These are phyloP conservation scores for Mortierella sp. DNA, from an alignment of 371 early-diverging fungal genomes.

Conservation along the genomic window DNA sequence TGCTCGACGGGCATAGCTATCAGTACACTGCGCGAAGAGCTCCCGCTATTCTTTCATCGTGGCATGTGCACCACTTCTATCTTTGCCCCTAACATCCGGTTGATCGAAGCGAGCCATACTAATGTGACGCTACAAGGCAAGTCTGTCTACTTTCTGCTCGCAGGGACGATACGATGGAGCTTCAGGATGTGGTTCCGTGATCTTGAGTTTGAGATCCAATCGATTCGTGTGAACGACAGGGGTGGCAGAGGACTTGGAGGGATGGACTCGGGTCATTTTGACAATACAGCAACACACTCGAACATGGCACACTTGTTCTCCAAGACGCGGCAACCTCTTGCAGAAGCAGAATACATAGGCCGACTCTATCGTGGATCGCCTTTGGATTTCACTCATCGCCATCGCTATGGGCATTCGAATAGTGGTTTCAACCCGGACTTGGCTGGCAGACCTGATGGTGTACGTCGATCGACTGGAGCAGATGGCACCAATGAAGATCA, in stretches of 20 bases:
- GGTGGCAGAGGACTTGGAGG: slow-evolving; percentile 36
- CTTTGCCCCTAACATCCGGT: slow-evolving; percentile 37
- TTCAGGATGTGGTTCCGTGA: slow-evolving; percentile 54
- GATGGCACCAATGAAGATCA: background rate
- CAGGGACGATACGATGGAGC: slow-evolving; percentile 52
- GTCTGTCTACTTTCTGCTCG: slow-evolving; percentile 43
- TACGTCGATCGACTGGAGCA: slow-evolving; percentile 10
- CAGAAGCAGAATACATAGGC: no score
- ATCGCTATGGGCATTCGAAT: background rate
- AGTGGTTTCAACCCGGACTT: background rate
- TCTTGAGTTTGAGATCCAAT: slow-evolving; percentile 48
- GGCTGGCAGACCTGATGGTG: background rate
- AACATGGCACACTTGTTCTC: no score
- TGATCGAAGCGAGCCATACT: slow-evolving; percentile 49
- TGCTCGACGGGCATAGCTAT: slow-evolving; percentile 16
- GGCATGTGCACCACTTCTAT: slow-evolving; percentile 41
- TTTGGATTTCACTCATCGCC: no score
- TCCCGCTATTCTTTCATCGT: slow-evolving; percentile 41
- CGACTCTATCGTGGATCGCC: no score
- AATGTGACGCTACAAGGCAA: slow-evolving; percentile 46
- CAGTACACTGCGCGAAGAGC: slow-evolving; percentile 40
- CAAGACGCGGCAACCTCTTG: no score
- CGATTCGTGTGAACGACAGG: slow-evolving; percentile 47
- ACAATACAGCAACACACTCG: background rate
- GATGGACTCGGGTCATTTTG: slow-evolving; percentile 28